Conservation (phyloP, 2,329 filamentous ascomycete species). For the Hymenotorrendiella dingleyae region DNA sequence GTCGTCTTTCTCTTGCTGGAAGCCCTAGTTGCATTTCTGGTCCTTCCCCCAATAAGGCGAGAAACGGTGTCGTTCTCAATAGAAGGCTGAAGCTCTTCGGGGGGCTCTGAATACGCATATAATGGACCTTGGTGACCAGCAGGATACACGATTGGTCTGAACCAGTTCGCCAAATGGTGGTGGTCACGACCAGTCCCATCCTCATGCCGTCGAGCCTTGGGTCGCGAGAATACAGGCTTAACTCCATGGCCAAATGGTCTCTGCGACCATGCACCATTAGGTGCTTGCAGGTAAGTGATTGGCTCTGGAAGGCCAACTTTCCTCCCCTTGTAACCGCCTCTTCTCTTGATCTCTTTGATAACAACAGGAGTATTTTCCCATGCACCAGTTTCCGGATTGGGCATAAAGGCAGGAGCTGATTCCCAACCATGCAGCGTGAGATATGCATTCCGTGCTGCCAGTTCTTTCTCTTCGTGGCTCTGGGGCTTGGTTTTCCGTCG, state of each 20-base stretch:
- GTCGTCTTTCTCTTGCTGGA: no score
- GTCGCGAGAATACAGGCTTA: slow-evolving; percentile 25
- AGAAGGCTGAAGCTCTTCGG: not conserved
- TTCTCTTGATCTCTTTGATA: not conserved
- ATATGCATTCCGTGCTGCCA: not conserved
- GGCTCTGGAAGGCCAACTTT: slow-evolving; percentile 24
- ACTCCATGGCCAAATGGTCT: slow-evolving; percentile 29
- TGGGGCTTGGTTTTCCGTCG: not conserved
- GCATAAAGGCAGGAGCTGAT: slow-evolving; percentile 12
- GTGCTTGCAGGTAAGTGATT: slow-evolving; percentile 27
- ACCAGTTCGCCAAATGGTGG: no score
- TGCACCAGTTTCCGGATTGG: slow-evolving; percentile 24
- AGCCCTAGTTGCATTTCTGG: no score
- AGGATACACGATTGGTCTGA: no score
- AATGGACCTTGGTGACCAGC: no score
- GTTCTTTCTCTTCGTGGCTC: slow-evolving; percentile 9
- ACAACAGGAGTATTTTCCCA: slow-evolving; percentile 17
- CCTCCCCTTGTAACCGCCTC: not conserved
- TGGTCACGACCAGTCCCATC: no score
- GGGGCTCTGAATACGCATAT: no score
- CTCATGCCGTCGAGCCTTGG: no score
- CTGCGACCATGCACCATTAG: slow-evolving; percentile 26
- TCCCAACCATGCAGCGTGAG: slow-evolving; percentile 14
- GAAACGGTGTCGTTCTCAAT: no score
- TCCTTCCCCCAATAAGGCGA: no score